Conservation (phyloP, 2,329 filamentous ascomycete genomes). For the Fusarium sp. region DNA sequence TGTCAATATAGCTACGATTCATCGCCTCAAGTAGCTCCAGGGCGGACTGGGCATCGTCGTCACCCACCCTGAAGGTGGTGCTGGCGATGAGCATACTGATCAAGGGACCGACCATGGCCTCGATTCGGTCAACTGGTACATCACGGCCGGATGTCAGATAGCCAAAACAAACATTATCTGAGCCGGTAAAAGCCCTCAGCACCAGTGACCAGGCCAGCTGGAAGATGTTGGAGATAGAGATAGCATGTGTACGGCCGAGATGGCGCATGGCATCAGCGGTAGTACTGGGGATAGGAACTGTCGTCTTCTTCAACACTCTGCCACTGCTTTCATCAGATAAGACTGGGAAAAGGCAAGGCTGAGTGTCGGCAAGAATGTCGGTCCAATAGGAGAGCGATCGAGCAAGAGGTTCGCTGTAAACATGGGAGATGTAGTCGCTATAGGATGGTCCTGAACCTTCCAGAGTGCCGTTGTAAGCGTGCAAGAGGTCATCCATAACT, state of each 20-base stretch:
- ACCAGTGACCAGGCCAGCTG: background rate
- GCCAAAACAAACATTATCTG: background rate
- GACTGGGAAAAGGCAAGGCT: background rate
- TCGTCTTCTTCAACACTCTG: background rate
- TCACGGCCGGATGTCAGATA: background rate
- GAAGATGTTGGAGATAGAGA: background rate
- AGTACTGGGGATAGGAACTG: background rate
- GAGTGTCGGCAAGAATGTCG: background rate
- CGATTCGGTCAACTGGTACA: background rate
- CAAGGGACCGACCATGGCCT: background rate
- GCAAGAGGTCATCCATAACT: background rate
- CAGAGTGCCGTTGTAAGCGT: background rate
- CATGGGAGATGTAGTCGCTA: background rate
- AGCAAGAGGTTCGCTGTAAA: background rate
- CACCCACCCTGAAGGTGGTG: background rate
- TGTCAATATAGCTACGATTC: background rate
- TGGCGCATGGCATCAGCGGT: background rate
- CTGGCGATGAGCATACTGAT: background rate
- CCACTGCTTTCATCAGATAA: background rate
- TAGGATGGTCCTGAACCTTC: background rate
- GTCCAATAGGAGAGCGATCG: background rate
- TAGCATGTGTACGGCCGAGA: background rate
- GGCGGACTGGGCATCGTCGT: background rate
- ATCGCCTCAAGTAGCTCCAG: background rate
- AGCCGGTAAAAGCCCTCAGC: background rate